phyloP scores from a whole-genome alignment of 192 early-diverging fungal species.

The Linnemannia elongata region DNA sequence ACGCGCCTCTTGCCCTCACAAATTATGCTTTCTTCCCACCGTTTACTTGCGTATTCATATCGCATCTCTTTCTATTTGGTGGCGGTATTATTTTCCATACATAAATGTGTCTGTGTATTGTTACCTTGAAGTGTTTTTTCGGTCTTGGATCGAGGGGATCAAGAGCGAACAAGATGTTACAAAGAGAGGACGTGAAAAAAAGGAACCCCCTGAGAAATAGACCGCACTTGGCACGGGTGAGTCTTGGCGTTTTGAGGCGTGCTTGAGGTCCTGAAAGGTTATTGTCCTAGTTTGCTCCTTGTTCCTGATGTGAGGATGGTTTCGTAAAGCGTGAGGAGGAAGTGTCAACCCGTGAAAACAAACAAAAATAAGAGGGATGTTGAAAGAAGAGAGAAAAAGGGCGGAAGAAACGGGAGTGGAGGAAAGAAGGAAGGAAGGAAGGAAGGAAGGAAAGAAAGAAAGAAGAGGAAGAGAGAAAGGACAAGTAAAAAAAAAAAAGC shows the following conservation, averaged over 20 bases:
- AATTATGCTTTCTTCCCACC: neutral
- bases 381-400: neutral
- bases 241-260: neutral
- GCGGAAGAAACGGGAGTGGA: neutral
- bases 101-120: neutral
- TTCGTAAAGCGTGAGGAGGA: neutral
- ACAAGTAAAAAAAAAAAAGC: neutral
- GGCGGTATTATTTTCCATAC: neutral
- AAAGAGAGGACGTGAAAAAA: neutral
- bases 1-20: neutral
- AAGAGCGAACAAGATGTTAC: neutral
- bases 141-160: neutral
- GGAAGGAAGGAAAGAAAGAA: neutral
- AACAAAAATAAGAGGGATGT: neutral
- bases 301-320: neutral
- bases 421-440: neutral
- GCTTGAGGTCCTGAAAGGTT: neutral
- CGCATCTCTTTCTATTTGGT: neutral
- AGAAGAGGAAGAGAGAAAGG: neutral
- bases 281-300: neutral
- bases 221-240: neutral
- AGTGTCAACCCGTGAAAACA: neutral
- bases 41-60: neutral
- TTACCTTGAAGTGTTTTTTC: neutral
- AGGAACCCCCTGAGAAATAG: neutral